Evolutionary conservation across 208 protist species (phyloP).

Genomic region (Leishmania tarentolae): DNA sequence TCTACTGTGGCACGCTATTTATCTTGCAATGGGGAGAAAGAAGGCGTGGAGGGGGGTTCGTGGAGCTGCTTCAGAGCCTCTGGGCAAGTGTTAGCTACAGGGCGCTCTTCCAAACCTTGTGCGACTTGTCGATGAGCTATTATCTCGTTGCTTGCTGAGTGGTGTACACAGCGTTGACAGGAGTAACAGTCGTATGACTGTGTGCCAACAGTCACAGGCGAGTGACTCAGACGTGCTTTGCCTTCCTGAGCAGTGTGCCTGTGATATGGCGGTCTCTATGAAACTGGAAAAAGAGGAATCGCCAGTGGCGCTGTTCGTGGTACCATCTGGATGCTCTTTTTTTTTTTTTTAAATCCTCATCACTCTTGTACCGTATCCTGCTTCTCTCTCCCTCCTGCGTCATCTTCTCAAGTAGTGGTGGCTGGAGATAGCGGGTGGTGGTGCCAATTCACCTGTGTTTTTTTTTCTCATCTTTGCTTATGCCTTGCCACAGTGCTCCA

Average conservation of each 20-base stretch:
- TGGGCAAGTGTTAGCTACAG: neutral
- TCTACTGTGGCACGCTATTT: neutral
- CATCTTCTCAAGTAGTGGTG: constrained; percentile 5
- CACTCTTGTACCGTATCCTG: neutral
- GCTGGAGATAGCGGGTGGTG: neutral
- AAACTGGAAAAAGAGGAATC: neutral
- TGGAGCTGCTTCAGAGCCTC: neutral
- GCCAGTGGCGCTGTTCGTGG: neutral
- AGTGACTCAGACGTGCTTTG: constrained; percentile 1
- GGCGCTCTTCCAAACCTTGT: neutral
- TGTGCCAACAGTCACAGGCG: neutral
- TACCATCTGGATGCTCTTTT: neutral
- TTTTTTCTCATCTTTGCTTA: constrained; percentile 6
- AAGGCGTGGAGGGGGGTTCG: neutral
- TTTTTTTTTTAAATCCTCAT: constrained; percentile 1
- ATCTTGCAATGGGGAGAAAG: neutral
- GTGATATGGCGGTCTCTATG: neutral
- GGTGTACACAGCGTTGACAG: neutral
- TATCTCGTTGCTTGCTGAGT: neutral
- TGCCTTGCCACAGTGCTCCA: constrained; percentile 2
- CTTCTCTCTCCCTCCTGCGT: neutral
- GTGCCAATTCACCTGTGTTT: neutral
- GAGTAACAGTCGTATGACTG: neutral
- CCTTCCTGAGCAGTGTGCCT: neutral
- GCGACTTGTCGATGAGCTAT: neutral